phyloP scores from a whole-genome alignment of 352 stramenopile genomes.

The Phytophthora hybrid region DNA sequence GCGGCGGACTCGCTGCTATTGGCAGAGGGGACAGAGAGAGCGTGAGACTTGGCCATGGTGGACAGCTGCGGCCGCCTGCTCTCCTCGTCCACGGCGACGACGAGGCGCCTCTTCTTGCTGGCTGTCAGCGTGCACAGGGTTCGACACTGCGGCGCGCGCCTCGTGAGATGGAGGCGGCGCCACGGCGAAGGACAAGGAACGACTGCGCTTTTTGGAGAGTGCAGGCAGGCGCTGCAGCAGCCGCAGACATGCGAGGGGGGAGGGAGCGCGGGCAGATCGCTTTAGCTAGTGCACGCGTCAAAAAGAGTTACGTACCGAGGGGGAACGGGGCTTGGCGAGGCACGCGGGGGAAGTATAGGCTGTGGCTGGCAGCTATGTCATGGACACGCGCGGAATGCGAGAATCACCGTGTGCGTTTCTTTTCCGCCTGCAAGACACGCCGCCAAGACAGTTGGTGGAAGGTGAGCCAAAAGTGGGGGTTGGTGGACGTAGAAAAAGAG shows the following conservation, averaged over 20 bases:
- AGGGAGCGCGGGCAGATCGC: slow-evolving; percentile 1
- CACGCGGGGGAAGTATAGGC: slow-evolving; percentile 34
- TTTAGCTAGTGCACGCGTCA: slow-evolving; percentile 1
- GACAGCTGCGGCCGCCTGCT: slow-evolving; percentile 4
- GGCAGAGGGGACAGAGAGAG: slow-evolving; percentile 21
- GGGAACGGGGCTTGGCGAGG: slow-evolving; percentile 3
- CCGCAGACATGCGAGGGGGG: slow-evolving; percentile 5
- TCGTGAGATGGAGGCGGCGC: not conserved
- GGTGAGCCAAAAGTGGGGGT: not conserved
- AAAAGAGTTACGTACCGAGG: slow-evolving; percentile 36
- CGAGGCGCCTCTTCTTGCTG: slow-evolving; percentile 7
- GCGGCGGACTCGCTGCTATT: slow-evolving; percentile 9
- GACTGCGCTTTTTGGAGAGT: slow-evolving; percentile 19
- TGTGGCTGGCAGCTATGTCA: slow-evolving; percentile 20
- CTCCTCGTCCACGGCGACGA: slow-evolving; percentile 8
- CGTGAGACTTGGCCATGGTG: slow-evolving; percentile 39
- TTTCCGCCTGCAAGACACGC: slow-evolving; percentile 7
- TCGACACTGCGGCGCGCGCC: not conserved
- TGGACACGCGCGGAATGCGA: slow-evolving; percentile 27
- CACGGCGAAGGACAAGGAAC: not conserved
- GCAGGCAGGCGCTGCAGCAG: not conserved
- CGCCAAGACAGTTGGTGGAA: too few species aligned
- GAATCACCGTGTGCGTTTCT: slow-evolving; percentile 21
- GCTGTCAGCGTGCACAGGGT: not conserved
- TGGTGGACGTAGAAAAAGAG: not conserved